Evolutionary conservation across 352 stramenopile genomes (phyloP).

Genomic region (Globisporangium paddicum): DNA sequence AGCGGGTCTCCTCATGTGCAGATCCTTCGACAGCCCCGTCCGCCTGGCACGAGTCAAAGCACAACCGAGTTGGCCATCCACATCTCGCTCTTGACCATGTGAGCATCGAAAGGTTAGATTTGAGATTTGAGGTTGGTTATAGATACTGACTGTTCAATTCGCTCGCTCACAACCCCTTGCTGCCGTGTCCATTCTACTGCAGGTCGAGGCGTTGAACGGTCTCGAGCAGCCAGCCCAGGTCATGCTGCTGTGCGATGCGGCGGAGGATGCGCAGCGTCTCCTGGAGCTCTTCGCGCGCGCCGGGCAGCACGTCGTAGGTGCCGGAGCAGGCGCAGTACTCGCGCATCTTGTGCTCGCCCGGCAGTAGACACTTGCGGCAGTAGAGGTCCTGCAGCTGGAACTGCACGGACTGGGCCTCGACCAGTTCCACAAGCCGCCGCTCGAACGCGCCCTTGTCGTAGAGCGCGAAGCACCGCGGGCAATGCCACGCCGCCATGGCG

Average conservation of each 20-base stretch:
- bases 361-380: slow-evolving; percentile 75
- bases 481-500: slow-evolving; percentile 72
- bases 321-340: slow-evolving; percentile 82
- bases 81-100: slow-evolving; percentile 6
- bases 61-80: not conserved
- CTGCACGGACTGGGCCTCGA: slow-evolving; percentile 81
- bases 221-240: slow-evolving; percentile 65
- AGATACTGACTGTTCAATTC: not conserved
- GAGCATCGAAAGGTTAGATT: not conserved
- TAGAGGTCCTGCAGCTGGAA: slow-evolving; percentile 93
- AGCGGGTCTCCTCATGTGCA: slow-evolving; percentile 27
- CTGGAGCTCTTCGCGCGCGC: slow-evolving; percentile 18
- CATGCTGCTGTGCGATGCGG: slow-evolving; percentile 63
- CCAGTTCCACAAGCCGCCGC: slow-evolving; percentile 87
- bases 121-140: too few species aligned
- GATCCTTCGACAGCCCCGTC: slow-evolving; percentile 33
- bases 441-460: slow-evolving; percentile 92
- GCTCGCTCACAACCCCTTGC: slow-evolving; percentile 19
- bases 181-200: slow-evolving; percentile 27
- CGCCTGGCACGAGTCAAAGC: not conserved
- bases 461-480: slow-evolving; percentile 87
- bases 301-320: not conserved
- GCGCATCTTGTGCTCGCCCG: slow-evolving; percentile 70
- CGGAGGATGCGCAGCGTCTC: slow-evolving; percentile 59
- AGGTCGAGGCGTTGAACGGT: slow-evolving; percentile 57